Evolutionary conservation across 331 rosid species (phyloP).

Genomic region (Stylosanthes scabra): DNA sequence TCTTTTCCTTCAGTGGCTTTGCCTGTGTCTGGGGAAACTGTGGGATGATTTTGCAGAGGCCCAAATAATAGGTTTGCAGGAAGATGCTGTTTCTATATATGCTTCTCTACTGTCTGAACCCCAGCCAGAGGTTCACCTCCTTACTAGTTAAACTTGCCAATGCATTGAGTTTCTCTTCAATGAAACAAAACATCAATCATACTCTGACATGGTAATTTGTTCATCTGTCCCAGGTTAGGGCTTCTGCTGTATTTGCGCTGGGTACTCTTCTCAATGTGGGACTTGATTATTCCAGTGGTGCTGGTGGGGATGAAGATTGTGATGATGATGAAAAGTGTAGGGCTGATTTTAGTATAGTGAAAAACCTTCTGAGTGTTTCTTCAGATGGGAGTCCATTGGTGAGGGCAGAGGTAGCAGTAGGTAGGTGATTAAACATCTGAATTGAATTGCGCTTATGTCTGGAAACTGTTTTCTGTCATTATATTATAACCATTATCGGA

Average conservation of each 20-base stretch:
- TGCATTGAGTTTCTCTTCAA: no score
- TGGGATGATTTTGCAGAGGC: constrained; percentile 95
- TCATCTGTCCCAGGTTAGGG: constrained; percentile 83
- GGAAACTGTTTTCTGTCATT: constrained; percentile 8
- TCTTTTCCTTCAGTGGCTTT: constrained; percentile 97
- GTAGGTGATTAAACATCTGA: constrained; percentile 63
- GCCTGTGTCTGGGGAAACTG: constrained; percentile 95
- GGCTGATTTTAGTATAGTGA: constrained; percentile 83
- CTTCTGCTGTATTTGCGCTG: constrained; percentile 95
- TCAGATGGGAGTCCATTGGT: constrained; percentile 99
- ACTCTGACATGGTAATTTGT: constrained; percentile 19
- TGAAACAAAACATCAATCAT: no score
- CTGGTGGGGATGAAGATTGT: constrained; percentile 84
- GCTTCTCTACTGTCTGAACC: constrained; percentile 77
- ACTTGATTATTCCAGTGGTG: constrained; percentile 65
- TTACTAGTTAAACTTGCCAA: not conserved
- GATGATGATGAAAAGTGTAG: constrained; percentile 89
- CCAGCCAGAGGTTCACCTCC: constrained; percentile 86
- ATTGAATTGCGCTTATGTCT: constrained; percentile 3
- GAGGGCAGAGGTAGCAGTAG: constrained; percentile 98
- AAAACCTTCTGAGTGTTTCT: constrained; percentile 76
- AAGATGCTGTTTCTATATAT: constrained; percentile 77
- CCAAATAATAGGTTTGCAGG: constrained; percentile 81
- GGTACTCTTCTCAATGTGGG: constrained; percentile 95
- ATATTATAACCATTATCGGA: constrained; percentile 16